phyloP scores from a whole-genome alignment of 2,329 filamentous ascomycete genomes.

The Ascochyta rabiei region DNA sequence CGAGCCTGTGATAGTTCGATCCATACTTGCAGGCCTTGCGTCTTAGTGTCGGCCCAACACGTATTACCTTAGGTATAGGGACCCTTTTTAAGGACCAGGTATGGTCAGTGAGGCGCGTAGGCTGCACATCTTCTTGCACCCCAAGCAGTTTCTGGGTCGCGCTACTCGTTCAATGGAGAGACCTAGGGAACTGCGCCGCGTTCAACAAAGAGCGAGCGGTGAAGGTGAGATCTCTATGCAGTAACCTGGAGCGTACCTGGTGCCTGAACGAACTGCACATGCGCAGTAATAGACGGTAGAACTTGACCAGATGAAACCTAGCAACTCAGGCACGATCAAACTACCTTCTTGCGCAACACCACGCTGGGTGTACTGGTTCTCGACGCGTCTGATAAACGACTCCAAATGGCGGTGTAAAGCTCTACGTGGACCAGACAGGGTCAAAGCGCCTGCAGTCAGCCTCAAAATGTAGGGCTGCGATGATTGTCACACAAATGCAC shows the following conservation, averaged over 20 bases:
- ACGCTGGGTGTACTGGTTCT: background rate
- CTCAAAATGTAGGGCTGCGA: constrained; percentile 8
- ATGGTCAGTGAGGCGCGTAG: background rate
- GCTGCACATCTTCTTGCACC: background rate
- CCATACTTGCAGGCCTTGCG: background rate
- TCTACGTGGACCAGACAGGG: constrained; percentile 11
- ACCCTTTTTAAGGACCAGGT: background rate
- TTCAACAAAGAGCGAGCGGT: background rate
- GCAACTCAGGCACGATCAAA: background rate
- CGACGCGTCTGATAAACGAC: background rate
- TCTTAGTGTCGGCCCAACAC: background rate
- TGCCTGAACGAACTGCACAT: background rate
- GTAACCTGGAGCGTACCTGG: background rate
- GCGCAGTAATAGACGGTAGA: background rate
- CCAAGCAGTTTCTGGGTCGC: background rate
- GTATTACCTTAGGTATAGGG: background rate
- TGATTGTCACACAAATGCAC: constrained; percentile 8
- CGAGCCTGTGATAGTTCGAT: background rate
- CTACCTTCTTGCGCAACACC: background rate
- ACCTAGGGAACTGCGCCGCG: background rate
- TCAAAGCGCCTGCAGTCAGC: constrained; percentile 16
- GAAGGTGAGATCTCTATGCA: background rate
- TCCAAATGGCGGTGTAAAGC: constrained; percentile 14
- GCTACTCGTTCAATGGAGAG: background rate
- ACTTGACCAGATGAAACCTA: background rate